Evolutionary conservation across 2,329 filamentous ascomycete species (phyloP).

Genomic region (Colletotrichum tropicale): DNA sequence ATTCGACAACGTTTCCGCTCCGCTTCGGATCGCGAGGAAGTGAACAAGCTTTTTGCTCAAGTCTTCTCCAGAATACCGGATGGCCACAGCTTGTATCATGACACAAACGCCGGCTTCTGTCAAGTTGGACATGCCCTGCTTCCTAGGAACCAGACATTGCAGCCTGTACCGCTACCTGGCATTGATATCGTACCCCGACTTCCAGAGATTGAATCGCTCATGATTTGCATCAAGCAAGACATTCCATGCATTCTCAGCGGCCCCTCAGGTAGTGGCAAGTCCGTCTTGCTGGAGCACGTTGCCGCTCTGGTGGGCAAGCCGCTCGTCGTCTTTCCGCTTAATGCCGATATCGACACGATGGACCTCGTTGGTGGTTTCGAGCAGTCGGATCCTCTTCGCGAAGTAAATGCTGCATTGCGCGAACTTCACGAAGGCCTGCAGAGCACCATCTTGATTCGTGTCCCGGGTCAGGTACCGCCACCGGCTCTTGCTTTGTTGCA

Average conservation of each 20-base stretch:
- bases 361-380: constrained; percentile 97
- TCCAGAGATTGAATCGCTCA: constrained; percentile 79
- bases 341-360: constrained; percentile 95
- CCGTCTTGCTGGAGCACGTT: constrained; percentile 76
- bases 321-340: constrained; percentile 85
- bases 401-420: constrained; percentile 63
- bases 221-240: constrained; percentile 84
- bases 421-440: constrained; percentile 57
- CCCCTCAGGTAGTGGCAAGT: constrained; percentile 86
- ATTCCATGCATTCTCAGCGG: constrained; percentile 92
- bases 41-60: constrained; percentile 69
- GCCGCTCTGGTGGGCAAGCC: constrained; percentile 79
- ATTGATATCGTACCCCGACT: constrained; percentile 63
- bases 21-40: constrained; percentile 66
- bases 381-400: constrained; percentile 82
- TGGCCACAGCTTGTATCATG: constrained; percentile 72
- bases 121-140: constrained; percentile 83
- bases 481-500: constrained; percentile 57
- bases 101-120: constrained; percentile 66
- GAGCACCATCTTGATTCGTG: constrained; percentile 48
- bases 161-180: constrained; percentile 55
- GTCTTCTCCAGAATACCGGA: constrained; percentile 61
- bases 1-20: constrained; percentile 89
- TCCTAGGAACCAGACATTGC: constrained; percentile 59
- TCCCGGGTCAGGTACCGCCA: constrained; percentile 51